These are phyloP conservation scores for Colletotrichum australisinense DNA, from an alignment of 2,329 filamentous ascomycete genomes.

Conservation along the genomic window DNA sequence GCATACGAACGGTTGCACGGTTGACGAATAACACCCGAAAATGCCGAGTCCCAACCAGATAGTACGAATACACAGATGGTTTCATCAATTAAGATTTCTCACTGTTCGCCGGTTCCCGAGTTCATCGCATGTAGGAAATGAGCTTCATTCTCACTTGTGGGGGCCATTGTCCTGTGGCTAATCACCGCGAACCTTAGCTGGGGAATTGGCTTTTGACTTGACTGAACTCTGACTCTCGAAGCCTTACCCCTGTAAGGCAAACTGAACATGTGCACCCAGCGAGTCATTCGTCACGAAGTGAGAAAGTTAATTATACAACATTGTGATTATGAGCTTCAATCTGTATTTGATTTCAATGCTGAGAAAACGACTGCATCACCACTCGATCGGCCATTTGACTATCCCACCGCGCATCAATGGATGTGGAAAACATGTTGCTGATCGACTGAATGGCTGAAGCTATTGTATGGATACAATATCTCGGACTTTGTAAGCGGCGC, in stretches of 20 bases:
- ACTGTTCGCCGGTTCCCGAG: not conserved
- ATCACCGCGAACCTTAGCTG: not conserved
- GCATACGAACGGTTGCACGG: not conserved
- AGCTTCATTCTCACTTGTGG: not conserved
- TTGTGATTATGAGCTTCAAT: not conserved
- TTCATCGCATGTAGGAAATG: constrained; percentile 9
- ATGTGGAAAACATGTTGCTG: not conserved
- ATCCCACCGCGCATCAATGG: not conserved
- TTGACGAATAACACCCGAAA: not conserved
- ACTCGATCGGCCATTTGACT: not conserved
- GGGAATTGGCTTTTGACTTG: not conserved
- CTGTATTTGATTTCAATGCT: not conserved
- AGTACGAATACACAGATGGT: not conserved
- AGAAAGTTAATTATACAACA: constrained; percentile 1
- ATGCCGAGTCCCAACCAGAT: not conserved
- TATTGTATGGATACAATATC: not conserved
- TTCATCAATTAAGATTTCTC: constrained; percentile 19
- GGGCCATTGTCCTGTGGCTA: not conserved
- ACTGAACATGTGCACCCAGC: not conserved
- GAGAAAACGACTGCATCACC: not conserved
- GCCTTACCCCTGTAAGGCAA: constrained; percentile 2
- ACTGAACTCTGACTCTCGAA: not conserved
- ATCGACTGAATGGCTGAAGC: not conserved
- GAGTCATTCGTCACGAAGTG: constrained; percentile 1
- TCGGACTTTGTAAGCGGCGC: not conserved